phyloP scores from a whole-genome alignment of 768 basidiomycete genomes.

The Trametes elegans region DNA sequence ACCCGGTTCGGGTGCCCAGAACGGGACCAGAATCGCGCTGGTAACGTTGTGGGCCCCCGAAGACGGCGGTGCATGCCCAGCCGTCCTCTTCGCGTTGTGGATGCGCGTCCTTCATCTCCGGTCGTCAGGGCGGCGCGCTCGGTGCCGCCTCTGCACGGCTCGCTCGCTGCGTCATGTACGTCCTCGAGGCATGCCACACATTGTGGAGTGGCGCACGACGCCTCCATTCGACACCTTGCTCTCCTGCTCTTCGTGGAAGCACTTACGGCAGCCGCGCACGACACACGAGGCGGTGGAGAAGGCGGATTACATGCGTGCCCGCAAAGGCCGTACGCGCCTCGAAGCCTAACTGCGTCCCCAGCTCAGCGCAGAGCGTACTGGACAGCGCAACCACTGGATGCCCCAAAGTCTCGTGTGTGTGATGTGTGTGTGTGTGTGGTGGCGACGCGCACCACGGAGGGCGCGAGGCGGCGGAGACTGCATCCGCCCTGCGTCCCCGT shows the following conservation, averaged over 20 bases:
- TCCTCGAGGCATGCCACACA: background rate
- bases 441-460: too few species aligned
- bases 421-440: too few species aligned
- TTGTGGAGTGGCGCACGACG: background rate
- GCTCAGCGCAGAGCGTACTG: background rate
- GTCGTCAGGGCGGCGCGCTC: conserved; percentile 9
- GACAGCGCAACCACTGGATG: background rate
- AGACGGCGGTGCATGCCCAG: background rate
- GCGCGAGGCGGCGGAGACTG: background rate
- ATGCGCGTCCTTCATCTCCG: conserved; percentile 10
- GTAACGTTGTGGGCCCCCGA: conserved; percentile 8
- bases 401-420: background rate
- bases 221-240: background rate
- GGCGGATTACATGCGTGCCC: background rate
- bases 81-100: background rate
- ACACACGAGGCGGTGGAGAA: conserved; percentile 12
- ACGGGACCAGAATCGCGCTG: conserved; percentile 4
- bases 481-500: background rate
- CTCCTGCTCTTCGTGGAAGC: background rate
- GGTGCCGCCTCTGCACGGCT: conserved; percentile 3
- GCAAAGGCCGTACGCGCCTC: background rate
- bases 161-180: background rate
- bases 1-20: background rate
- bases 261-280: conserved; percentile 3
- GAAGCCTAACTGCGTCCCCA: background rate